Percentiles rank a stretch among this genome's conserved stretches.
Evolutionary conservation across 306 rosid genomes (phyloP).

Genomic region (Trifolium fragiferum): DNA sequence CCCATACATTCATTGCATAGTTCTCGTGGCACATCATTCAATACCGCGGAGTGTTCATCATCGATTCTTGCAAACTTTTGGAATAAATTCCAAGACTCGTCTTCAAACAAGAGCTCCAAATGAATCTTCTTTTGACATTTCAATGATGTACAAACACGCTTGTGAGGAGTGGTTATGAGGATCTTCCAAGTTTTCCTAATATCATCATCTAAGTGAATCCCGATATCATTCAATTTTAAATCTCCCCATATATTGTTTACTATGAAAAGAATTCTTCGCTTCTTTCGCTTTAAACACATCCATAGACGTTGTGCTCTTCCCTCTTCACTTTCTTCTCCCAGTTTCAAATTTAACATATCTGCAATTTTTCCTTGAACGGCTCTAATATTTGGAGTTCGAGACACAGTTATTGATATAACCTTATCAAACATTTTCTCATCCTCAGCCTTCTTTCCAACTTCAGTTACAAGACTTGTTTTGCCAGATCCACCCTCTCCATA

Average conservation of each 20-base stretch:
- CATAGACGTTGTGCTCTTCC: not conserved
- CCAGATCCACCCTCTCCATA: conserved; percentile 36
- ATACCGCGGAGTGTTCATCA: not conserved
- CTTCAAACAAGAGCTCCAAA: not conserved
- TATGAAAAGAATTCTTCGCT: not conserved
- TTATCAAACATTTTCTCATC: not conserved
- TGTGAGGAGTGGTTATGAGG: not conserved
- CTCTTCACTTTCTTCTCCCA: not conserved
- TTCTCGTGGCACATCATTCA: not conserved
- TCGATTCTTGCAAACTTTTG: not conserved
- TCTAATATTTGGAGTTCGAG: conserved; percentile 12
- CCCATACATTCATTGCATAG: not conserved
- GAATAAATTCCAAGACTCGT: not conserved
- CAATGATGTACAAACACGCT: not conserved
- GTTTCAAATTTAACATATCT: not conserved
- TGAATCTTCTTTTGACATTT: not conserved
- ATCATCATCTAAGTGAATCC: not conserved
- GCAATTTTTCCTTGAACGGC: not conserved
- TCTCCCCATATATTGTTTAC: not conserved
- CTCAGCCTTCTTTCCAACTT: conserved; percentile 17
- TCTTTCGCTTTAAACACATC: not conserved
- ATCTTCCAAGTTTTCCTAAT: not conserved
- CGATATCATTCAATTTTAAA: not conserved
- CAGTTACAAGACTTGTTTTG: conserved; percentile 26
- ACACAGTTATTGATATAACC: conserved; percentile 9